A percentile compares a stretch with the other conserved stretches of the same genome.
phyloP scores from a whole-genome alignment of 768 basidiomycete genomes.

The Hebeloma cylindrosporum region DNA sequence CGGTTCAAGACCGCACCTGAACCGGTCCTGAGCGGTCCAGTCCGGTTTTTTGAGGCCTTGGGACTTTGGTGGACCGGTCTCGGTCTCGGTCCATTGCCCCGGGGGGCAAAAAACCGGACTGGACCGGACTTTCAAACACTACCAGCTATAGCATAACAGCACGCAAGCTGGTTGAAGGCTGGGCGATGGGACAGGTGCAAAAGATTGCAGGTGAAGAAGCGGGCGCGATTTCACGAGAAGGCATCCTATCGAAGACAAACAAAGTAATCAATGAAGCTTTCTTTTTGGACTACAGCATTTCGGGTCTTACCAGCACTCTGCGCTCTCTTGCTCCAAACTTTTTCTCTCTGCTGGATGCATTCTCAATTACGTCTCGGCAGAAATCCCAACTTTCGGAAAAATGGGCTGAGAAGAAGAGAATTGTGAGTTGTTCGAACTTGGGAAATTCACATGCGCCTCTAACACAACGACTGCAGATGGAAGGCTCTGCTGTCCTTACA shows the following conservation, averaged over 20 bases:
- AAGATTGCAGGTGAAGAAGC: constrained; percentile 17
- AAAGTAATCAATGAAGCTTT: constrained; percentile 10
- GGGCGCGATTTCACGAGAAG: constrained; percentile 9
- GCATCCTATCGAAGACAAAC: constrained; percentile 14
- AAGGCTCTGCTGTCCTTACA: constrained; percentile 16
- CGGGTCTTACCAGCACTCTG: not conserved
- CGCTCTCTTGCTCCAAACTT: constrained; percentile 5
- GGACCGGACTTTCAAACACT: no score
- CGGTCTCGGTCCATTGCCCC: no score
- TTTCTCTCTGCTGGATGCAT: constrained; percentile 17
- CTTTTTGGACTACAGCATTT: constrained; percentile 14
- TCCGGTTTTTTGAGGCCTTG: no score
- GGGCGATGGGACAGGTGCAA: constrained; percentile 24
- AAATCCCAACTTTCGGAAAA: not conserved
- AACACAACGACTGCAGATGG: constrained; percentile 22
- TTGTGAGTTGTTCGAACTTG: constrained; percentile 10
- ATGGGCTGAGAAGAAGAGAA: constrained; percentile 9
- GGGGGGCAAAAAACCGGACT: no score
- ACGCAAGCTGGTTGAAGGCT: constrained; percentile 15
- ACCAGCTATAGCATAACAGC: constrained; percentile 10
- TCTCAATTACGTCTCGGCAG: constrained; percentile 18
- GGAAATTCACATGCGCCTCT: not conserved
- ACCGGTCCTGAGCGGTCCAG: no score
- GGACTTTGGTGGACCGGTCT: no score
- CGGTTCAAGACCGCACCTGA: no score